Percentiles rank a stretch among this genome's conserved stretches.
phyloP scores from a whole-genome alignment of 371 early-diverging fungal genomes.

The Synchytrium microbalum region DNA sequence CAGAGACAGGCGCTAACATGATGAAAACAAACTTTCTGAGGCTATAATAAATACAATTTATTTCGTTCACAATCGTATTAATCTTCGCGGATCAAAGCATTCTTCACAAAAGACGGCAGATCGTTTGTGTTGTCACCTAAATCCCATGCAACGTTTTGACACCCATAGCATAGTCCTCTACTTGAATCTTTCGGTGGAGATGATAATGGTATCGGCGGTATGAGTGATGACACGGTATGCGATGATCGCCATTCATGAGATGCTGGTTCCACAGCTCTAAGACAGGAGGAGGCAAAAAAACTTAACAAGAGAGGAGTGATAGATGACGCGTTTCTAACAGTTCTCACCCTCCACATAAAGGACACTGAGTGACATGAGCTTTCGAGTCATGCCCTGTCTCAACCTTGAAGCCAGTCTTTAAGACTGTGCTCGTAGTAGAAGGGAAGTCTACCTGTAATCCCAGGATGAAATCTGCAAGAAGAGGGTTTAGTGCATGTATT shows the following conservation, averaged over 20 bases:
- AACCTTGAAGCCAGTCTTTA: conserved; percentile 73
- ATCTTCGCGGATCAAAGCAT: no score
- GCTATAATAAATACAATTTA: no score
- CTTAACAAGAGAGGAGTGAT: background rate
- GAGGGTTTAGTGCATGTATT: background rate
- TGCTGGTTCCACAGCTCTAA: background rate
- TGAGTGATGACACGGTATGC: conserved; percentile 2
- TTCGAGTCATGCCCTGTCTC: conserved; percentile 17
- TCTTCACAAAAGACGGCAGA: no score
- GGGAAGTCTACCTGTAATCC: conserved; percentile 76
- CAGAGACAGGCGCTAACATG: no score
- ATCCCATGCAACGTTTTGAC: no score
- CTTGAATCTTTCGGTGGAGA: no score
- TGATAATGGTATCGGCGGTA: no score
- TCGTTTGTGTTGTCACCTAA: no score
- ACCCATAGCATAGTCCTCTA: no score
- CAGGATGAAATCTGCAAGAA: conserved; percentile 58
- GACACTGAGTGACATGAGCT: conserved; percentile 13
- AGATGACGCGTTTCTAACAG: background rate
- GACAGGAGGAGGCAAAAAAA: background rate
- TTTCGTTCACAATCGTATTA: no score
- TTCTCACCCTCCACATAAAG: conserved; percentile 29
- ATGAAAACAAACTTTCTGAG: no score
- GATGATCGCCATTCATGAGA: background rate
- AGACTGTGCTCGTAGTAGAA: conserved; percentile 78